Evolutionary conservation across 2,329 filamentous ascomycete species (phyloP), one percentile per base, ranked within the genome.

Genomic region (Diplodia seriata): DNA sequence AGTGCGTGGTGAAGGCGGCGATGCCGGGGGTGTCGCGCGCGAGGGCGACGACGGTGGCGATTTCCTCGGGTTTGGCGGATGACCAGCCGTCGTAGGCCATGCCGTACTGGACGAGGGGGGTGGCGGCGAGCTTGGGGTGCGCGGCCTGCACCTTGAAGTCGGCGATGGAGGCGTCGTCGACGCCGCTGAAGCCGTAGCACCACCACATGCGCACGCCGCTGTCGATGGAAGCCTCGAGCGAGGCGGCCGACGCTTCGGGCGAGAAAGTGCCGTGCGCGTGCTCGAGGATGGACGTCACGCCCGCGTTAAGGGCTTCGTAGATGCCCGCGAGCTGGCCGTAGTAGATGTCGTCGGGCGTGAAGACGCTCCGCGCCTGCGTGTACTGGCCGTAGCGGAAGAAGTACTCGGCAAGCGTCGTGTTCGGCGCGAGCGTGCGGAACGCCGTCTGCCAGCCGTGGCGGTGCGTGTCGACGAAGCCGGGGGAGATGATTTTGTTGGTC

Each of bases 391-490:
- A 67, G 26, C 61, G 64, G 4, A n/a, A 20, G 14, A 63, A 50
- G 38, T 70, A 71, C 55, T 70, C 57, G 18, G 65, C 55, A 1
- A 69, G 57, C 0, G 79, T 84, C 0, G 82, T 83, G 70, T 88
- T 85, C 4, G 84, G 82, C 0, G 70, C 82, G 1, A 88, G 71
- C 0, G 85, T 86, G 70, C 84, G 85, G 71, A 82, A 83, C 1
- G 79, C 83, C 0, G 86, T 86, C 72, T 87, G 84, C 86, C 85
- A 72, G 49, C 70, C 26, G 43, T 75, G 74, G 1, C 81, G 82
- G 70, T 88, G 86, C 0, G 85, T 87, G 73, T 87, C 83, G 68
- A 88, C 78, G 74, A 88, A 87, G 11, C 86, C 85, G 0, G 85
- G 84, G 0, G 81, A 81, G 64, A 87, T 78, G 69, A 87, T 87